Evolutionary conservation across 768 basidiomycete genomes (phyloP), one percentile per base, ranked within the genome.

Genomic region (Hydnomerulius pinastri): DNA sequence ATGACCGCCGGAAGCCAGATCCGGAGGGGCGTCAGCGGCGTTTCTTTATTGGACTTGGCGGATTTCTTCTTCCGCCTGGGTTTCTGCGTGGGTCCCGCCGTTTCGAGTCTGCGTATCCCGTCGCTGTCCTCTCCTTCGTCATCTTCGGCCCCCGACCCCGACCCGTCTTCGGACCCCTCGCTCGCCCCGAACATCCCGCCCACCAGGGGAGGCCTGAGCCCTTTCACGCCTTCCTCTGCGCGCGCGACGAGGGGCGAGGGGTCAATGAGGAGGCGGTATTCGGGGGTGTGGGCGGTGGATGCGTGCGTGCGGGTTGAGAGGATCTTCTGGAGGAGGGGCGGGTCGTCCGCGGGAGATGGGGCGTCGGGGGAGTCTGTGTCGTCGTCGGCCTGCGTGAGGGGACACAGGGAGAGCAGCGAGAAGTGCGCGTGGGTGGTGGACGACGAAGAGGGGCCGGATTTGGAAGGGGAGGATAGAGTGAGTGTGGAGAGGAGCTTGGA

Each of bases 1-100:
- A 96, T 86, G 46, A 78, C 84, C 20, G 87, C 90, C 0, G 92
- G 89, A 68, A 93, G 78, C 92, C 92, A 96, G 10, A 92, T 64
- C 12, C 86, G 77, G 42, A 85, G 64, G 47, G 79, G 78, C 41
- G 72, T 76, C n/a, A 73, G 68, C 0, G 85, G 85, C 4, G 55
- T 32, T 55, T 65, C 66, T 17, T 62, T 67, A 49, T 64, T 67
- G 24, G 35, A 23, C 50, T 54, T 62, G 5, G 56, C 54, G n/a
- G n/a, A n/a, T n/a, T n/a, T n/a, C n/a, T 54, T 50, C 10, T 48
- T 41, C 52, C 27, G 28, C 17, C 58, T 64, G 33, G 58, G 60
- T 55, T 42, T 64, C 51, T 58, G 66, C 18, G 35, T 43, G 21
- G n/a, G n/a, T n/a, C n/a, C n/a, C n/a, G n/a, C n/a, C n/a, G n/a